Percentiles rank a stretch among this genome's conserved stretches.
These are phyloP conservation scores for Bretziella fagacearum DNA, from an alignment of 2,329 filamentous ascomycete species.

Conservation along the genomic window DNA sequence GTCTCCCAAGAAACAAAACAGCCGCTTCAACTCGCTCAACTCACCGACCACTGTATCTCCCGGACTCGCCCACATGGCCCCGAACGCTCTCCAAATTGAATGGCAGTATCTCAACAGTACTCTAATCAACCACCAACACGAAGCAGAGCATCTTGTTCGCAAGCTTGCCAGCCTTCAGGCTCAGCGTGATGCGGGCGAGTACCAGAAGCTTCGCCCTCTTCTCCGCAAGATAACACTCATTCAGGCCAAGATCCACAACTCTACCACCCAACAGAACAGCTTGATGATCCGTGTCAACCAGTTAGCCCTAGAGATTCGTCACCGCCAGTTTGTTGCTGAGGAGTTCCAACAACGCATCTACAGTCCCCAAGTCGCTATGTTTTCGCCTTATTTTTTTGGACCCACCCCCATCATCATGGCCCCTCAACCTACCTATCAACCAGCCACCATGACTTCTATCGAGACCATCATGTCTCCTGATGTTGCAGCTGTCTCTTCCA, in stretches of 20 bases:
- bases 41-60: neutral
- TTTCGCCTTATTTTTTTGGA: neutral
- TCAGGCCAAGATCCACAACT: slow-evolving; percentile 7
- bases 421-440: neutral
- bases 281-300: slow-evolving; percentile 12
- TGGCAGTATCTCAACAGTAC: slow-evolving; percentile 12
- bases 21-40: neutral
- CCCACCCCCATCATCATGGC: neutral
- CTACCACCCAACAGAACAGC: slow-evolving; percentile 10
- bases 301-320: slow-evolving; percentile 12
- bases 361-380: neutral
- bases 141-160: slow-evolving; percentile 9
- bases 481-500: neutral
- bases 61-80: slow-evolving; percentile 9
- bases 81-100: slow-evolving; percentile 1
- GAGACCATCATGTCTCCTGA: neutral
- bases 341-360: slow-evolving; percentile 11
- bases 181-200: slow-evolving; percentile 6
- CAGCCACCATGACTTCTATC: neutral
- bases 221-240: slow-evolving; percentile 10
- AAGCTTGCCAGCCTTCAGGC: slow-evolving; percentile 10
- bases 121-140: slow-evolving; percentile 6
- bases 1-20: neutral
- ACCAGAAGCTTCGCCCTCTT: slow-evolving; percentile 6
- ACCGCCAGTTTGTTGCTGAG: slow-evolving; percentile 11